Percentiles rank a stretch among this genome's conserved stretches.
phyloP scores from a whole-genome alignment of 345 rosid genomes.

The Microthlaspi erraticum region DNA sequence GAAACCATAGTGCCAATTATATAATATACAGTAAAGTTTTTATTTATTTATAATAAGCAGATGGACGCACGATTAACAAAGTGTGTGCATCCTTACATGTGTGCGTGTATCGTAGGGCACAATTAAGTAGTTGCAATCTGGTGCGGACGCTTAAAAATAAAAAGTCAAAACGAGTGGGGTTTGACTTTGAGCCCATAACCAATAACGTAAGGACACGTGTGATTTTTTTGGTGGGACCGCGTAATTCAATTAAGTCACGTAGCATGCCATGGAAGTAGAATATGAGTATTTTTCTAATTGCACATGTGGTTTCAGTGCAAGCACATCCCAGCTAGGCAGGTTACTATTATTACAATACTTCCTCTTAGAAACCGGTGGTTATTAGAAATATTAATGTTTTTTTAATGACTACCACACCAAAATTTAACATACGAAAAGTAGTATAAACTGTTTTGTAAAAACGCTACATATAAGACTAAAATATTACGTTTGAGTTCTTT shows the following conservation, averaged over 20 bases:
- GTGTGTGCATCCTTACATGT: constrained; percentile 30
- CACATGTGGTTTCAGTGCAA: constrained; percentile 40
- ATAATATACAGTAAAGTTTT: not conserved
- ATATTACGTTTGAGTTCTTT: no score
- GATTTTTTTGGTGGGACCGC: constrained; percentile 17
- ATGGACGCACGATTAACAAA: constrained; percentile 42
- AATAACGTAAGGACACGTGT: constrained; percentile 24
- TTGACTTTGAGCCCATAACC: constrained; percentile 22
- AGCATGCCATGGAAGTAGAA: constrained; percentile 33
- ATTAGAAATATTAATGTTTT: not conserved
- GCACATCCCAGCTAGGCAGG: constrained; percentile 35
- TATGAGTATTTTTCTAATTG: constrained; percentile 5
- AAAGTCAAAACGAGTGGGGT: constrained; percentile 43
- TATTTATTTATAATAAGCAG: not conserved
- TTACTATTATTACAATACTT: constrained; percentile 20
- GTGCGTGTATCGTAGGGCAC: constrained; percentile 34
- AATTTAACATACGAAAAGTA: no score
- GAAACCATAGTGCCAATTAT: not conserved
- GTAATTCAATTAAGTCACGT: constrained; percentile 40
- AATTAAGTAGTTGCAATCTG: constrained; percentile 24
- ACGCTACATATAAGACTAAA: no score
- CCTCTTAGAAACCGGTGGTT: constrained; percentile 14
- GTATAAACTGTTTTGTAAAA: no score
- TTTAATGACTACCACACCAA: no score
- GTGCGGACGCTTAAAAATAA: constrained; percentile 26